Base-by-base conservation (phyloP, 2,329 filamentous ascomycete species). In the Penicillium vulpinum region DNA sequence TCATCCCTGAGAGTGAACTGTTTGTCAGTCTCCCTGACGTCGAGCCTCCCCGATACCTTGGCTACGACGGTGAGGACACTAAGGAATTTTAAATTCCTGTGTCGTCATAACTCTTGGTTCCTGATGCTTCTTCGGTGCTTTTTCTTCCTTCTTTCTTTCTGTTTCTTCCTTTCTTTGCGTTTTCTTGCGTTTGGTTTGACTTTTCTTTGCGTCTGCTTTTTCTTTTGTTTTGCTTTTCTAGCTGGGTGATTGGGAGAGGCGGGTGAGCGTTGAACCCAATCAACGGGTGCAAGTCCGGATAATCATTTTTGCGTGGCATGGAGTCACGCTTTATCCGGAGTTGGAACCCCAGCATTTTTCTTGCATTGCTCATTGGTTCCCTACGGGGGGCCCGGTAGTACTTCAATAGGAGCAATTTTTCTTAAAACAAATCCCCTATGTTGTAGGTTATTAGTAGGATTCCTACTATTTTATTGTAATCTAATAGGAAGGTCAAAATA, bases 221-320 rank as follows among this genome's bases (percentile, higher is more conserved):
- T 4, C 11, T 29, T 11, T 15, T 51, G 24, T 21, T 44, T 16
- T 43, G 6, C 5, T 41, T 43, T 51, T 45, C 5, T 3, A 9
- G 47, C 21, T 26, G n/a, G 29, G 26, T 52, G 39, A 28, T 22
- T 2, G 22, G 22, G 5, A 13, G 39, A 35, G 40, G 21, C 16
- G 38, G 49, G 49, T 52, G 49, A 52, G 49, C 35, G 18, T 29
- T 13, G 13, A 49, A 16, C 21, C 15, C 10, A 5, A 22, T 35
- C 22, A 52, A 43, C 28, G 21, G 36, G 26, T 16, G 18, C 13
- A 40, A 31, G 28, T 51, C 26, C 48, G 36, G 48, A 51, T 43
- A 51, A 51, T 51, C 4, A 15, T 36, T 45, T 9, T 28, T 52
- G 28, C 49, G 22, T 45, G 49, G n/a, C 16, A 52, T 52, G 49